Base-by-base conservation (phyloP, 345 rosid genomes). In the Aurinia saxatilis region DNA sequence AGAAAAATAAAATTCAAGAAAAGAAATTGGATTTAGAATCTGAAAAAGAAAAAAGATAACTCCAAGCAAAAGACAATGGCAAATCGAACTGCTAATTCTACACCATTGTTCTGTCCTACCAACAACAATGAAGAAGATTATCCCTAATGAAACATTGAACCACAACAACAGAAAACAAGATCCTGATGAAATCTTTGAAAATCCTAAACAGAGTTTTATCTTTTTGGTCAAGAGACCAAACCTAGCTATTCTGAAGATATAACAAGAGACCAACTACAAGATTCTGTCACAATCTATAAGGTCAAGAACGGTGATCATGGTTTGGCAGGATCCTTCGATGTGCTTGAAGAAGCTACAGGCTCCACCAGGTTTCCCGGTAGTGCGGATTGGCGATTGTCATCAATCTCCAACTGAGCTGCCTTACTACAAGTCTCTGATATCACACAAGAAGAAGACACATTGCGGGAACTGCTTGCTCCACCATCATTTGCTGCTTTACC, bases 391-490 rank as follows among this genome's bases (percentile, higher is more conserved):
- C 56, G 30, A 60, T 25, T 16, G 8, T 68, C 61, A 11, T 40
- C 69, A 50, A n/a, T 58, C 36, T 80, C 84, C 47, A 72, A 13
- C 49, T 66, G 63, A 66, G 34, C 49, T 59, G 73, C 17, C 29
- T 54, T 60, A 33, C 35, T 67, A 40, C 51, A 10, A 23, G 44
- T 40, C 49, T 66, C 70, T 30, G 69, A 34, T 40, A 47, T 41
- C 14, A 33, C 60, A 71, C 78, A 70, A 80, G 80, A 71, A 35
- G 62, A 8, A 84, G 84, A 68, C 71, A 73, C 60, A 73, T 68
- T 57, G 63, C 66, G 31, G 60, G 35, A 57, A 46, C 51, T 12
- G 46, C 57, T 67, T 35, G 73, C 35, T 48, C 48, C 72, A 53
- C 30, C 13, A 13, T 61, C 49, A 25, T 57, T 21, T 5, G 29